A percentile compares a stretch with the other conserved stretches of the same genome.
Evolutionary conservation across 768 basidiomycete genomes (phyloP).

Genomic region (Exidia glandulosa): DNA sequence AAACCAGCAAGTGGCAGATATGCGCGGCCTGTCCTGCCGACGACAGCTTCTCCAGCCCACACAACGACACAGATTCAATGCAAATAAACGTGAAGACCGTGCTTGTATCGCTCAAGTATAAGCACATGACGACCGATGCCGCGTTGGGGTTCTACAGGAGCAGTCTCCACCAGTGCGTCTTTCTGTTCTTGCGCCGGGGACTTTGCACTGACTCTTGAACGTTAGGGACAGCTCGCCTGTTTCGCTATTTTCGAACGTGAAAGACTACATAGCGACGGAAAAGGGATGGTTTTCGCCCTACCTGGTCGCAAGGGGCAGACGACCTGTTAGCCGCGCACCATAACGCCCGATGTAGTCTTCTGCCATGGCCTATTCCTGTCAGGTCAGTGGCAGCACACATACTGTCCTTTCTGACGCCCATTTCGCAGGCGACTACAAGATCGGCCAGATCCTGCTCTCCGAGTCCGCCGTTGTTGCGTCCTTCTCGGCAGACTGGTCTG

Average conservation of each 20-base stretch:
- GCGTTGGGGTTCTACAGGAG: constrained; percentile 5
- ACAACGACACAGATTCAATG: no score
- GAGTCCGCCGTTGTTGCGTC: neutral
- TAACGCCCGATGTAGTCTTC: constrained; percentile 56
- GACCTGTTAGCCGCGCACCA: constrained; percentile 51
- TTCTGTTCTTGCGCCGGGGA: no score
- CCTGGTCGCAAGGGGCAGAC: constrained; percentile 46
- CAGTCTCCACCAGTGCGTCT: neutral
- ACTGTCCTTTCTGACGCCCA: neutral
- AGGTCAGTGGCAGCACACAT: constrained; percentile 21
- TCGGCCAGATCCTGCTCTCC: constrained; percentile 34
- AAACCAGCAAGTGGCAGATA: no score
- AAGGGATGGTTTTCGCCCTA: constrained; percentile 65
- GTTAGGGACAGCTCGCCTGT: neutral
- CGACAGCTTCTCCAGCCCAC: no score
- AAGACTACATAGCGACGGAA: constrained; percentile 36
- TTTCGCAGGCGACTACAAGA: constrained; percentile 42
- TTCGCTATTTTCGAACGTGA: neutral
- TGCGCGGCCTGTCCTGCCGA: no score
- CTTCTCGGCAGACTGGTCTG: neutral
- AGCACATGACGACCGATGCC: constrained; percentile 47
- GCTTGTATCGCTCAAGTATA: constrained; percentile 48
- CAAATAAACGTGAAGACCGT: constrained; percentile 45
- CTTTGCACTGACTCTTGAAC: neutral
- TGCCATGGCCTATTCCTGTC: constrained; percentile 54